Evolutionary conservation across 495 filamentous ascomycete species (phyloP), one percentile per base, ranked within the genome.

Genomic region (Immersiella caudata): DNA sequence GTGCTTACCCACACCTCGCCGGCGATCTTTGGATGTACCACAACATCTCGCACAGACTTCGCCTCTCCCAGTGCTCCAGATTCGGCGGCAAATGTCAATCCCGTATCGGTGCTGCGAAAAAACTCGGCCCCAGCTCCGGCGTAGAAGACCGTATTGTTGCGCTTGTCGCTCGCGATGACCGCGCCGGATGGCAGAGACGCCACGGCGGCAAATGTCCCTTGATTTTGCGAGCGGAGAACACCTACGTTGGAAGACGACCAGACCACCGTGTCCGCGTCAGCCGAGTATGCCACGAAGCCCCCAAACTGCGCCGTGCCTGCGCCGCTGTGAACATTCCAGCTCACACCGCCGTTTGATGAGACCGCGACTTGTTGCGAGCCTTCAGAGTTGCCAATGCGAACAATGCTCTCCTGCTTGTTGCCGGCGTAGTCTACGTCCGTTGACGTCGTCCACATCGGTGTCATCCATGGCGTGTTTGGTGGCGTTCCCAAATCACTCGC

Each of bases 371-470:
- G 79, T 24, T 77, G 79, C 8, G 74, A 71, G 24, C 77, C 76
- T 5, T 78, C 76, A 0, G 76, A 71, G 60, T 80, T 81, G n/a
- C 87, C 86, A n/a, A 85, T 77, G 58, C 86, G 85, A 51, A 88
- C 83, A 29, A 88, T 77, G 27, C 79, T 83, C 29, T 76, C 73
- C 35, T 81, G 81, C 20, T 81, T 81, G 66, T 84, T 80, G 1
- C 87, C 86, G 6, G 87, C 87, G 67, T 84, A 88, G 70, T 87
- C 85, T 72, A 88, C 80, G 46, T 83, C 81, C 0, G 77, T 79
- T 22, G 81, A 80, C 9, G 78, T 82, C 2, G 83, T 75, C 72
- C 80, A 88, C 52, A 73, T 78, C 3, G 85, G 85, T 7, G 72
- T 79, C 70, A 82, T 80, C 76, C 85, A 87, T 16, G 78, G 78